A percentile compares a stretch with the other conserved stretches of the same genome.
Conservation (phyloP, 73 alveolate species). For the Paramecium biaurelia region DNA sequence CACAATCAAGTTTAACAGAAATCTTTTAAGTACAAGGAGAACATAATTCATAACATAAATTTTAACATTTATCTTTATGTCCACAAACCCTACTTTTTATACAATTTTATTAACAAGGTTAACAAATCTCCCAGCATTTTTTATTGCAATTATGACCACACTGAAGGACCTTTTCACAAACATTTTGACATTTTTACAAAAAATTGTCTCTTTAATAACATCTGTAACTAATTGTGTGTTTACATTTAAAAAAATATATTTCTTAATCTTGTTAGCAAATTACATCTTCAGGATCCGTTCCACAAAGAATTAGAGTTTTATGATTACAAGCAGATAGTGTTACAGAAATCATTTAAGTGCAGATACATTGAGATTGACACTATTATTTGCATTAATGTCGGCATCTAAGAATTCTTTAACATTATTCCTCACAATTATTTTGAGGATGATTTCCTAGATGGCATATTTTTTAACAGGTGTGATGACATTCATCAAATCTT, state of each 20-base stretch:
- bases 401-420: slow-evolving; percentile 34
- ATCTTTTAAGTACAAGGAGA: neutral
- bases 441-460: neutral
- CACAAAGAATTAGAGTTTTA: neutral
- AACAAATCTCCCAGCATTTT: slow-evolving; percentile 68
- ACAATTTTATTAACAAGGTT: slow-evolving; percentile 71
- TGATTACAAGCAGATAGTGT: slow-evolving; percentile 52
- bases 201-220: neutral
- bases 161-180: neutral
- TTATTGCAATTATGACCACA: slow-evolving; percentile 80
- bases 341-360: neutral
- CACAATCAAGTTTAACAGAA: neutral
- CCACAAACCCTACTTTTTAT: neutral
- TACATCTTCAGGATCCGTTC: neutral
- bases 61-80: neutral
- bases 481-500: neutral
- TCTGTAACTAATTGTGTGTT: slow-evolving; percentile 68
- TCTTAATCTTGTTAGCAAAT: slow-evolving; percentile 27
- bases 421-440: neutral
- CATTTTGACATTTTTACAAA: neutral
- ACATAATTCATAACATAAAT: neutral
- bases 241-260: slow-evolving; percentile 34
- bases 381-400: slow-evolving; percentile 53
- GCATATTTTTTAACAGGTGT: slow-evolving; percentile 39
- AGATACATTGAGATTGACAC: neutral